Evolutionary conservation across 164 flowering plant genomes (phyloP).

Genomic region (Stephania yunnanensis): DNA sequence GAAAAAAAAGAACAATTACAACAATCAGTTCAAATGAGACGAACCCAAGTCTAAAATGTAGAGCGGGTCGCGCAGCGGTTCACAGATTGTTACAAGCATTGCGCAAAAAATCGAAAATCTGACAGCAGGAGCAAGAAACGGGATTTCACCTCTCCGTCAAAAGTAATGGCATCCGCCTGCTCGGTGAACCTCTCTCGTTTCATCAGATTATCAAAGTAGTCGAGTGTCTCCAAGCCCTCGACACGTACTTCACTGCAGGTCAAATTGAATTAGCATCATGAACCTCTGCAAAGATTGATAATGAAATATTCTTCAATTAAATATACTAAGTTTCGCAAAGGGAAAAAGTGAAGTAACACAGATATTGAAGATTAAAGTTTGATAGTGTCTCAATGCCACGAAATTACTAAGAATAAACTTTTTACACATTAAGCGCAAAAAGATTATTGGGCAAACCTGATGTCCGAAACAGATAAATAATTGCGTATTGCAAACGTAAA

Average conservation of each 20-base stretch:
- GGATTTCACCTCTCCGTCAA: constrained; percentile 72
- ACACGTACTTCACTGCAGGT: constrained; percentile 88
- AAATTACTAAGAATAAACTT: background rate
- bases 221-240: constrained; percentile 94
- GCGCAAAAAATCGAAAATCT: background rate
- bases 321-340: background rate
- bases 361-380: background rate
- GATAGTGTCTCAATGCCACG: background rate
- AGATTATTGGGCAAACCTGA: constrained; percentile 49
- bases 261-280: constrained; percentile 30
- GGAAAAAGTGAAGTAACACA: background rate
- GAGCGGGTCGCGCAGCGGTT: background rate
- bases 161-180: constrained; percentile 89
- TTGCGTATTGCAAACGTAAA: constrained; percentile 63
- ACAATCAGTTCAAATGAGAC: background rate
- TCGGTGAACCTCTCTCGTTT: constrained; percentile 64
- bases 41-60: background rate
- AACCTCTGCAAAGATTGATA: constrained; percentile 19
- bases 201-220: constrained; percentile 70
- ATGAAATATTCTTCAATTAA: constrained; percentile 15
- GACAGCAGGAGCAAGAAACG: background rate
- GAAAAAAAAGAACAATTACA: background rate
- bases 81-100: background rate
- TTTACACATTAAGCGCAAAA: background rate
- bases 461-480: constrained; percentile 73